A percentile compares a stretch with the other conserved stretches of the same genome.
These are phyloP conservation scores for Drechslerella dactyloides DNA, from an alignment of 2,329 filamentous ascomycete genomes.

Conservation along the genomic window DNA sequence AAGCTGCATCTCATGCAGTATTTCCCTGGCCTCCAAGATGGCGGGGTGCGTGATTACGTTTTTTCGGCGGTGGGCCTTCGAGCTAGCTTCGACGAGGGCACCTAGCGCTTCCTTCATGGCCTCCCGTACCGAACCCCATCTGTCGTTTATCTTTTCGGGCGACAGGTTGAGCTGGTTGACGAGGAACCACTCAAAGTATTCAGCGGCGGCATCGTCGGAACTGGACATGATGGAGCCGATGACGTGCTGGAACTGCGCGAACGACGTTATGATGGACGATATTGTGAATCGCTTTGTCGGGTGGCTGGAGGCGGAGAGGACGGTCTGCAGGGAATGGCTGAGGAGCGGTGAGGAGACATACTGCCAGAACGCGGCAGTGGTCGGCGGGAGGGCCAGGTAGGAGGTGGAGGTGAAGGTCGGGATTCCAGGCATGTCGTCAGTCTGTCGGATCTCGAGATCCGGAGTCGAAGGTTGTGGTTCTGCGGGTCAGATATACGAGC, in stretches of 20 bases:
- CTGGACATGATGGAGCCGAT: constrained; percentile 48
- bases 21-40: constrained; percentile 38
- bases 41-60: constrained; percentile 39
- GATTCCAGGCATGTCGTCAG: constrained; percentile 47
- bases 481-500: background rate
- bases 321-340: constrained; percentile 46
- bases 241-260: constrained; percentile 47
- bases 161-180: constrained; percentile 41
- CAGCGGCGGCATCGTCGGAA: constrained; percentile 40
- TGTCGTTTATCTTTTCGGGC: constrained; percentile 38
- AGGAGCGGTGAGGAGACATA: constrained; percentile 48
- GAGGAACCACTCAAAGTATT: constrained; percentile 47
- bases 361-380: constrained; percentile 46
- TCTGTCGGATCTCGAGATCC: constrained; percentile 3
- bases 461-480: background rate
- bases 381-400: constrained; percentile 39
- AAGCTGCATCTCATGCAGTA: constrained; percentile 35
- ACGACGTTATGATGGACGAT: constrained; percentile 47
- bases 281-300: constrained; percentile 44
- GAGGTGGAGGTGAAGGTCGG: constrained; percentile 47
- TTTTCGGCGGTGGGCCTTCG: constrained; percentile 31
- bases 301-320: constrained; percentile 47
- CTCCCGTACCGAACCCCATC: constrained; percentile 34
- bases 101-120: constrained; percentile 43
- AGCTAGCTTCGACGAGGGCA: constrained; percentile 34